phyloP scores from a whole-genome alignment of 257 asterid species.

The Fraxinus pennsylvanica region DNA sequence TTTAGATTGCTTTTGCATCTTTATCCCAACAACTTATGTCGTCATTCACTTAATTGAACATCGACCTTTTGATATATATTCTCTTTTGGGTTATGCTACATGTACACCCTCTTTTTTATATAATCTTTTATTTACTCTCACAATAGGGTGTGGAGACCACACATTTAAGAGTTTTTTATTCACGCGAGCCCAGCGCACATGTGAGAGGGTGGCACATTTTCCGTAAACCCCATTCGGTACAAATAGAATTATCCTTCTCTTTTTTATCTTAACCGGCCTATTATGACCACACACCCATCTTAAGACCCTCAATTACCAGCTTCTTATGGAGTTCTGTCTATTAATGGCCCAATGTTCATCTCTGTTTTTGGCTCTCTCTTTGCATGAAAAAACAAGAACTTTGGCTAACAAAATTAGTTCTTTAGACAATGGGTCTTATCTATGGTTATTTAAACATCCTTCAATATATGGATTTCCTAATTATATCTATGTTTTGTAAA shows the following conservation, averaged over 20 bases:
- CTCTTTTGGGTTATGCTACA: too few relatives aligned
- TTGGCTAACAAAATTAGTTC: background rate
- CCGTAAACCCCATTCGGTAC: too few relatives aligned
- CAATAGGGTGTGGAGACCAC: too few relatives aligned
- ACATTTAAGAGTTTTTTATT: too few relatives aligned
- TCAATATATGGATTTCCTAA: background rate
- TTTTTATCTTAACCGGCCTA: background rate
- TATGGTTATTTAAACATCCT: background rate
- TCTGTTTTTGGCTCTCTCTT: background rate
- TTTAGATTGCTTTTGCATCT: background rate
- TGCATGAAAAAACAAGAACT: background rate
- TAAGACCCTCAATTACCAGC: background rate
- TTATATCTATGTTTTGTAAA: background rate
- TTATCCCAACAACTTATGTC: background rate
- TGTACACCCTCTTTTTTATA: too few relatives aligned
- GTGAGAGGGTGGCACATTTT: too few relatives aligned
- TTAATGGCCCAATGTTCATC: background rate
- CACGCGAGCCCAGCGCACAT: too few relatives aligned
- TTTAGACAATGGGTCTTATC: background rate
- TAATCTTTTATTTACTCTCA: too few relatives aligned
- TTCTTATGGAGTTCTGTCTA: background rate
- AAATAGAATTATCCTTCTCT: too few relatives aligned
- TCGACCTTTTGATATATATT: background rate
- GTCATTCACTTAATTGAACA: background rate
- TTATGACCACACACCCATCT: background rate